Percentiles rank a stretch among this genome's conserved stretches.
Conservation (phyloP, 768 basidiomycete genomes). For the Serpula lacrymans region DNA sequence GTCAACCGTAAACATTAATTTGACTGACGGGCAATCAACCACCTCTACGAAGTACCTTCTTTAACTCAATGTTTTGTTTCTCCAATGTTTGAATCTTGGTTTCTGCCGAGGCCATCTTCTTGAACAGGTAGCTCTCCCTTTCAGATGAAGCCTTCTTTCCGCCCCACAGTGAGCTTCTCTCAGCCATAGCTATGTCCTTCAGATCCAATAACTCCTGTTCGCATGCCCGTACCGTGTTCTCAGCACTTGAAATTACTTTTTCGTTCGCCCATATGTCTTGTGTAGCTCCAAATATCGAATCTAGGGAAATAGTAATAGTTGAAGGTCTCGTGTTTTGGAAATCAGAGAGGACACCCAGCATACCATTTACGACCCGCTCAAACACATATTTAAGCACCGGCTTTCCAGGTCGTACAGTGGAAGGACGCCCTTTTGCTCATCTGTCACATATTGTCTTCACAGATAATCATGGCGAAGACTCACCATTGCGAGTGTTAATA, state of each 20-base stretch:
- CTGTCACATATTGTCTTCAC: conserved; percentile 1
- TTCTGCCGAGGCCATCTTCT: conserved; percentile 71
- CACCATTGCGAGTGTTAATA: conserved; percentile 74
- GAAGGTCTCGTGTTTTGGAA: conserved; percentile 3
- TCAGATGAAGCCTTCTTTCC: conserved; percentile 48
- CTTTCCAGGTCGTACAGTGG: conserved; percentile 83
- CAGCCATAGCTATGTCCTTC: conserved; percentile 55
- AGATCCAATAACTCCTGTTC: conserved; percentile 75
- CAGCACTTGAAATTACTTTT: conserved; percentile 53
- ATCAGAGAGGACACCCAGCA: conserved; percentile 10
- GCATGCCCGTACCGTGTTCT: conserved; percentile 62
- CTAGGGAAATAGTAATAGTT: too few relatives aligned
- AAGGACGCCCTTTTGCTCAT: conserved; percentile 65
- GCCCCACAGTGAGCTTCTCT: conserved; percentile 41
- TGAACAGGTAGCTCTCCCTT: conserved; percentile 64
- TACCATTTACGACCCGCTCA: conserved; percentile 74
- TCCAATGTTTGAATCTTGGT: conserved; percentile 69
- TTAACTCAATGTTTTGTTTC: conserved; percentile 64
- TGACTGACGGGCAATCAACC: too few relatives aligned
- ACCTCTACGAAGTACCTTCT: conserved; percentile 48
- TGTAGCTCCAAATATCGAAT: conserved; percentile 72
- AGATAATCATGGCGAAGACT: conserved; percentile 12
- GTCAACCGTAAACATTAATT: too few relatives aligned
- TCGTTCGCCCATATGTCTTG: conserved; percentile 83
- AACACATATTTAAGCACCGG: conserved; percentile 89